phyloP scores from a whole-genome alignment of 108 stramenopile species.

The Ochromonas danica region DNA sequence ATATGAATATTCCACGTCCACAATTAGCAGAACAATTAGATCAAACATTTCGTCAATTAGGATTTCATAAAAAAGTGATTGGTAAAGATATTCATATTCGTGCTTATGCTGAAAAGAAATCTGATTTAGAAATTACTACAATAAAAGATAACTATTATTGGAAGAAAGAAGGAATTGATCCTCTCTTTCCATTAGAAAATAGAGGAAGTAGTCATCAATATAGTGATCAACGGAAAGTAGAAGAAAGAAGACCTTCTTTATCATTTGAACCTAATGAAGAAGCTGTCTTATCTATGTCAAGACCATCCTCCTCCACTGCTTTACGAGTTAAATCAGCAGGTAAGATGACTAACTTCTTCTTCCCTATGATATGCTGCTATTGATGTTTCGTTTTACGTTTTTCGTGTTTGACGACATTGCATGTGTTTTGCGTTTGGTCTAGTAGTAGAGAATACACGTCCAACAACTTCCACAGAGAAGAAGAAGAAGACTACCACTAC shows the following conservation, averaged over 20 bases:
- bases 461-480: too few species aligned
- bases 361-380: too few species aligned
- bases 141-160: not conserved
- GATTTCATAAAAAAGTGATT: conserved; percentile 33
- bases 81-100: conserved; percentile 28
- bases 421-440: too few species aligned
- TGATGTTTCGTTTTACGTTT: too few species aligned
- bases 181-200: not conserved
- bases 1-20: conserved; percentile 7
- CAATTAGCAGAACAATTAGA: not conserved
- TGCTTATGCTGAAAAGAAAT: not conserved
- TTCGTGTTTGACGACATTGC: too few species aligned
- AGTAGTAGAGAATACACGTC: too few species aligned
- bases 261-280: too few species aligned
- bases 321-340: too few species aligned
- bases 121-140: not conserved
- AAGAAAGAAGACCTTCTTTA: not conserved
- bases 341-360: too few species aligned
- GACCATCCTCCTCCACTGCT: too few species aligned
- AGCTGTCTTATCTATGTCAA: too few species aligned
- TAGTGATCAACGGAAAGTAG: not conserved
- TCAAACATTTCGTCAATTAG: not conserved
- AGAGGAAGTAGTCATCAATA: not conserved
- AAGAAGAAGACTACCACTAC: too few species aligned
- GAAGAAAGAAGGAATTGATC: not conserved